Evolutionary conservation across 2,329 filamentous ascomycete species (phyloP), one percentile per base, ranked within the genome.

Genomic region (Zelopaecilomyces penicillatus): DNA sequence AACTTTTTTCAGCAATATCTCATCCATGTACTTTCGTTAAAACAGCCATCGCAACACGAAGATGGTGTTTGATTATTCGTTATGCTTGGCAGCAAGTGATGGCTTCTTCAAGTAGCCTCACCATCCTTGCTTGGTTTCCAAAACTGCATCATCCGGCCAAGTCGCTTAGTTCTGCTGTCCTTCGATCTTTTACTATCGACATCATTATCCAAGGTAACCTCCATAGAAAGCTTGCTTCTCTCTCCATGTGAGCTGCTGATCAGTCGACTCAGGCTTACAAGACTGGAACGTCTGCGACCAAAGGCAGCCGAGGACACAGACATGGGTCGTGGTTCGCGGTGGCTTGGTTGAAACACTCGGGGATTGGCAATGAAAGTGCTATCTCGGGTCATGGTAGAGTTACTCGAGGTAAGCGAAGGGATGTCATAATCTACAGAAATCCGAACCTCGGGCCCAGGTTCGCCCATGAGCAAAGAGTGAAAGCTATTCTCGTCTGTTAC

Each of bases 111-210:
- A n/a, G 54, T 52, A 32, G 63, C 43, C 31, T 57, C 48, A 3
- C 48, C 52, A 33, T 66, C 60, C 49, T 74, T 73, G 56, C 74
- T 80, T 7, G 73, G 70, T 64, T 84, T 87, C 84, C 84, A 90
- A 62, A 90, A 90, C 54, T 83, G 80, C 73, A 88, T 80, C 68
- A 89, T 73, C 42, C 83, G 82, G 59, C 85, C 84, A 33, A 89
- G 65, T 30, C 84, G 76, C 60, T 81, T 85, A 33, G 78, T 70
- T 61, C 81, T 85, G 69, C 82, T 86, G 27, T 55, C 57, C 60
- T 79, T 80, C 6, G 60, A 54, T 68, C 74, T 76, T 56, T 76
- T 78, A 31, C 47, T 51, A 30, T 78, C 76, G n/a, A 66, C 57
- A n/a, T 81, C 74, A 35, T 65, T 69, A 37, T 80, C 77, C 49